Base-by-base conservation (phyloP, 2,329 filamentous ascomycete species). In the Lecanicillium sp. region DNA sequence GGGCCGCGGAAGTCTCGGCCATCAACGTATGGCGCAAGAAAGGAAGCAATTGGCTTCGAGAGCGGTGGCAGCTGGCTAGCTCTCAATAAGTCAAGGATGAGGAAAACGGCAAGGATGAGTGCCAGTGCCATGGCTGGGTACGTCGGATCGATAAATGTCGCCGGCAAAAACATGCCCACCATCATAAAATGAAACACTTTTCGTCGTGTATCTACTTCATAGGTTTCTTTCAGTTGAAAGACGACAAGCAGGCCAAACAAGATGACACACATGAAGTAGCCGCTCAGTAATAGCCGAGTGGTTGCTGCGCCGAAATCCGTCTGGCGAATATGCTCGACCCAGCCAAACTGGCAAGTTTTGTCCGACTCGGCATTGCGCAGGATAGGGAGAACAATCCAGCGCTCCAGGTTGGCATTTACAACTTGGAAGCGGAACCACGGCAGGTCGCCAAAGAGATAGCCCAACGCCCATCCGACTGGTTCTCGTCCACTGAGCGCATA, bases 171-270 rank as follows among this genome's bases (percentile, higher is more conserved):
- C 87, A 98, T 96, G 40, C 80, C 79, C 7, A 97, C 90, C 84
- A 97, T 97, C 74, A 90, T 95, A 49, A 94, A 94, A 60, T 98
- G 92, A 59, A 98, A 98, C 17, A 97, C 86, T 61, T 98, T 98
- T 36, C 92, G 80, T 36, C 92, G 78, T 2, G 92, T 98, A 62
- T 98, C 92, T 33, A 98, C 90, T 61, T 96, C 89, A 48, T 85
- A 89, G 36, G 86, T 68, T 3, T 79, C 69, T 29, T 83, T 85
- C 28, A 94, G 73, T 30, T 72, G 77, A 37, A 92, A 77, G 7
- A 96, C 86, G 4, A 85, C 69, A 9, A 79, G 64, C 27, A 97
- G 71, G 1, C 90, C 92, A 2, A 78, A 56, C 13, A 75, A 56
- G 13, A 97, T 72, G 39, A 94, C 77, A 4, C 61, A 49, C 1